Percentiles rank a stretch among this genome's conserved stretches.
These are phyloP conservation scores for Hanseniaspora singularis DNA, from an alignment of 805 yeast species.

Conservation along the genomic window DNA sequence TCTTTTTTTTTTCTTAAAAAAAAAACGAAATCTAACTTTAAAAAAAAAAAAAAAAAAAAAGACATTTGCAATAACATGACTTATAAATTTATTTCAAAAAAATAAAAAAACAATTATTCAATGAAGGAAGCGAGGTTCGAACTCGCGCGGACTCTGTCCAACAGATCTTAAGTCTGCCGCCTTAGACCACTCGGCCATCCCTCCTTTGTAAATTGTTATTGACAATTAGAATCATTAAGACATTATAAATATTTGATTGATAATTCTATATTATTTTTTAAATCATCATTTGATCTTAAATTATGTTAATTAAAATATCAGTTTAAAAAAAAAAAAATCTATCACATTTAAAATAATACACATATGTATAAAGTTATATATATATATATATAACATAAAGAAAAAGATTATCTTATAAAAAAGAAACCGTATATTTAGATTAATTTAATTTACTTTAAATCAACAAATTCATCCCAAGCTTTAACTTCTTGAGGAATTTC, in stretches of 20 bases:
- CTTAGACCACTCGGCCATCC: constrained; percentile 29
- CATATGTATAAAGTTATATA: too few species aligned
- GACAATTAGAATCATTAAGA: too few species aligned
- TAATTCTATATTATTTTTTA: too few species aligned
- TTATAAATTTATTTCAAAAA: not conserved
- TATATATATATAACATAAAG: too few species aligned
- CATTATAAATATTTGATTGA: too few species aligned
- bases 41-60: not conserved
- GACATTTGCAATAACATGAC: not conserved
- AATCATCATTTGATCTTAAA: too few species aligned
- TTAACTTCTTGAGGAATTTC: constrained; percentile 72
- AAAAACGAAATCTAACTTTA: not conserved
- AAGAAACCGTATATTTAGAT: too few species aligned
- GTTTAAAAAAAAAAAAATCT: too few species aligned
- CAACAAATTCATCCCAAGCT: constrained; percentile 84
- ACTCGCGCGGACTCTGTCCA: constrained; percentile 28
- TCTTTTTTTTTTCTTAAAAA: too few species aligned
- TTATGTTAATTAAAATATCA: too few species aligned
- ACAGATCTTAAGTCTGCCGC: constrained; percentile 28
- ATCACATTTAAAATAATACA: too few species aligned
- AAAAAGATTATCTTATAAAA: too few species aligned
- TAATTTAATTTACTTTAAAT: constrained; percentile 4
- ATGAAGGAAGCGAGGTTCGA: constrained; percentile 26
- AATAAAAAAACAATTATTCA: constrained; percentile 2
- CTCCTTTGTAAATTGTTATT: constrained; percentile 16